phyloP scores from a whole-genome alignment of 2,329 filamentous ascomycete species.

The Zopfia rhizophila region DNA sequence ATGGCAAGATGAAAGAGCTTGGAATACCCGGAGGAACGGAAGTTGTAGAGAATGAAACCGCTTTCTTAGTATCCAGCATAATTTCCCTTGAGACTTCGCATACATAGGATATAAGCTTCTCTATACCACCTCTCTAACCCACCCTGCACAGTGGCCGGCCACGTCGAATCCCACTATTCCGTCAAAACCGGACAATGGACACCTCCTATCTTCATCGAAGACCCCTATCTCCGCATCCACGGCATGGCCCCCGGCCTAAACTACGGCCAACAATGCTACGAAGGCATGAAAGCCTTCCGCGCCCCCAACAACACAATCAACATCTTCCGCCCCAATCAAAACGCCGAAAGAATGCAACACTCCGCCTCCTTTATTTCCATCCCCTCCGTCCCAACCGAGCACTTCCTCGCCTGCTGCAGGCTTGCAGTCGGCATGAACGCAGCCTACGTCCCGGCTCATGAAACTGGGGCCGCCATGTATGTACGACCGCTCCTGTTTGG shows the following conservation, averaged over 20 bases:
- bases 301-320: conserved; percentile 76
- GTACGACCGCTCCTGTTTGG: conserved; percentile 90
- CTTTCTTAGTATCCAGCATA: no score
- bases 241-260: conserved; percentile 96
- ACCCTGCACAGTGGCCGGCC: conserved; percentile 79
- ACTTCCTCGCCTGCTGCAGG: conserved; percentile 80
- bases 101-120: no score
- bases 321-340: conserved; percentile 88
- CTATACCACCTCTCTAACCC: conserved; percentile 1
- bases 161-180: conserved; percentile 89
- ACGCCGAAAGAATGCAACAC: conserved; percentile 85
- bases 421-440: conserved; percentile 89
- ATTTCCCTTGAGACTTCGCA: no score
- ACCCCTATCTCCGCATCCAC: conserved; percentile 88
- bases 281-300: conserved; percentile 98
- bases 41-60: no score
- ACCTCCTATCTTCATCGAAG: conserved; percentile 78
- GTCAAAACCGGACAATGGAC: conserved; percentile 80
- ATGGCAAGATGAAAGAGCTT: no score
- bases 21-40: no score
- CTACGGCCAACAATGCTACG: conserved; percentile 96
- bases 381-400: conserved; percentile 78
- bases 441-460: conserved; percentile 88
- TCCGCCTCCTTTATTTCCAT: conserved; percentile 86
- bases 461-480: conserved; percentile 91